Conservation (phyloP, 2,329 filamentous ascomycete species). For the Colletotrichum aenigma region DNA sequence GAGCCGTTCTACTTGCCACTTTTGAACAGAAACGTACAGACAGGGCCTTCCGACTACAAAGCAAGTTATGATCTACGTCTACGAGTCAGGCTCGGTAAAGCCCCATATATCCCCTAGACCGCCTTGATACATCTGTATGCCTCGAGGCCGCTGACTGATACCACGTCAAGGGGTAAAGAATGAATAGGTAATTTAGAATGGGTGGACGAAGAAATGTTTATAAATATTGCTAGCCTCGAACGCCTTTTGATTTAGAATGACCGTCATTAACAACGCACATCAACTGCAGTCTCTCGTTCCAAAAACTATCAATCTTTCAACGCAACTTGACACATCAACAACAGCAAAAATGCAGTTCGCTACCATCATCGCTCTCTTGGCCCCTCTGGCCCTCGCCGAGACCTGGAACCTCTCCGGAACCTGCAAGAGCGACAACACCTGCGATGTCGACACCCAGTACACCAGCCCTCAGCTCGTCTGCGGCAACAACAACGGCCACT, state of each 20-base stretch:
- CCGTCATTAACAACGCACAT: background rate
- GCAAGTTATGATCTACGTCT: background rate
- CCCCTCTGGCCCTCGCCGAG: background rate
- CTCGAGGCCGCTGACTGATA: background rate
- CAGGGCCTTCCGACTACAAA: background rate
- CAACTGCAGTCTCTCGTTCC: background rate
- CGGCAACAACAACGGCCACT: background rate
- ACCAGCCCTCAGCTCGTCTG: background rate
- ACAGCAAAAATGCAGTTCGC: background rate
- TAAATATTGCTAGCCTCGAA: background rate
- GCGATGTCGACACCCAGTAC: background rate
- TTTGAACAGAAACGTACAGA: background rate
- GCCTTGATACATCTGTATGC: background rate
- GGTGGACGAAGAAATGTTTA: background rate
- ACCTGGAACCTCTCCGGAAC: background rate
- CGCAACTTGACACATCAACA: background rate
- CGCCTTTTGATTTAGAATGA: fast-evolving
- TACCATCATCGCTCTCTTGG: background rate
- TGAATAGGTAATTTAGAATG: fast-evolving
- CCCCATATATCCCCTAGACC: background rate
- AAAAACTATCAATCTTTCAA: background rate
- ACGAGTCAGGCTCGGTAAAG: background rate
- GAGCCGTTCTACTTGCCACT: background rate
- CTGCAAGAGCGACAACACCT: background rate
- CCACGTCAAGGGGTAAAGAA: fast-evolving